Base-by-base conservation (phyloP, 805 yeast species). In the Lipomyces oligophaga region DNA sequence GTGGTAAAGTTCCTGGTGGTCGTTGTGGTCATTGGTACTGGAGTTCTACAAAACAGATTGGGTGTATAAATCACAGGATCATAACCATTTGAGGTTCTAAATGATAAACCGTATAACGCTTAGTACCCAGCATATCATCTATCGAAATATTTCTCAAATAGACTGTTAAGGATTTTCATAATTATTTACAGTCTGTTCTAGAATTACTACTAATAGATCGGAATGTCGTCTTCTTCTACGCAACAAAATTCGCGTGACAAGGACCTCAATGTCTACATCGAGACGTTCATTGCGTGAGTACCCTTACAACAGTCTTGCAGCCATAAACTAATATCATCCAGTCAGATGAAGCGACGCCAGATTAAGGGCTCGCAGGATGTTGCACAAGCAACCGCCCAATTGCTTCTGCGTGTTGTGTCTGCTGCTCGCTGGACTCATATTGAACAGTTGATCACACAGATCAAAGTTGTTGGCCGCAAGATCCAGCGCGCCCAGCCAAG, bases 351-450 rank as follows among this genome's bases (percentile, higher is more conserved):
- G 64, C 81, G 97, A 58, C 80, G 90, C 49, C 95, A 89, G 64
- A 75, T 88, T 36, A 67, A 74, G 3, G 96, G 95, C 1, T 85
- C 96, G 11, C 82, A 81, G 57, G 74, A 73, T 15, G 85, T 87
- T 36, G 97, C 97, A 0, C 71, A 86, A 30, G 93, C 85, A 43
- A 85, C 96, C 5, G 82, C 96, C 16, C 95, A 87, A 58, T 70
- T 90, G 41, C 67, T 93, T 52, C 83, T 86, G 78, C 77, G 96
- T 64, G 93, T 87, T 41, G 81, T 88, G 18, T 86, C 97, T 0
- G 84, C 84, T 10, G 85, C 93, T 1, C 74, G 96, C 63, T 93
- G 97, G 97, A 72, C 78, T 40, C 78, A 79, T 47, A 78, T 86
- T 8, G 81, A 78, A 49, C 87, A 85, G 51, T 72, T 90, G 52